A percentile compares a stretch with the other conserved stretches of the same genome.
phyloP scores from a whole-genome alignment of 768 basidiomycete genomes.

The Hydnomerulius pinastri region DNA sequence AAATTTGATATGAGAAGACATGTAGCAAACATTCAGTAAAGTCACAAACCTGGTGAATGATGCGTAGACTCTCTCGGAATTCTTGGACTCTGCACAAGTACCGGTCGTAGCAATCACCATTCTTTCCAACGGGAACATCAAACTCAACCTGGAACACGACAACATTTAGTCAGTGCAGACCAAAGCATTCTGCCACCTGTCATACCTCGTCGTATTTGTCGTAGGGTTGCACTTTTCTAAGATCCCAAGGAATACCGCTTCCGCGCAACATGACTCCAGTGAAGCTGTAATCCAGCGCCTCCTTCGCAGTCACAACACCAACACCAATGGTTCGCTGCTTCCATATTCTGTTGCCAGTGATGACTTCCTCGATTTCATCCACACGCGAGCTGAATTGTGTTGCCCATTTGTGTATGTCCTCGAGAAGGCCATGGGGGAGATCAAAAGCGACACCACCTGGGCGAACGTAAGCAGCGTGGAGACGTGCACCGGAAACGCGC shows the following conservation, averaged over 20 bases:
- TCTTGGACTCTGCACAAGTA: conserved; percentile 98
- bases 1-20: neutral
- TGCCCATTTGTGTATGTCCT: conserved; percentile 98
- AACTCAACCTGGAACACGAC: conserved; percentile 75
- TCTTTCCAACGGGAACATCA: conserved; percentile 94
- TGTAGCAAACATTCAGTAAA: neutral
- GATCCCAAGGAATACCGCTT: conserved; percentile 92
- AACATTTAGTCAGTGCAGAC: neutral
- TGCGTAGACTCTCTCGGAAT: conserved; percentile 91
- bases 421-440: conserved; percentile 95
- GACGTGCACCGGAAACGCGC: conserved; percentile 95
- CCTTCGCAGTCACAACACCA: conserved; percentile 86
- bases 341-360: conserved; percentile 98
- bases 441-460: conserved; percentile 98
- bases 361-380: conserved; percentile 97
- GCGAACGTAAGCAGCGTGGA: conserved; percentile 97
- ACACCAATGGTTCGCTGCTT: conserved; percentile 91
- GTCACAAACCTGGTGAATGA: conserved; percentile 69
- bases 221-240: conserved; percentile 89
- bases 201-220: conserved; percentile 92
- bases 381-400: conserved; percentile 90
- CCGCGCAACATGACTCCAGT: conserved; percentile 97
- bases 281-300: conserved; percentile 92
- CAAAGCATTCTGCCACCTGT: neutral
- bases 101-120: conserved; percentile 97